These are phyloP conservation scores for Carallia pectinifolia DNA, from an alignment of 345 rosid genomes.

Conservation along the genomic window DNA sequence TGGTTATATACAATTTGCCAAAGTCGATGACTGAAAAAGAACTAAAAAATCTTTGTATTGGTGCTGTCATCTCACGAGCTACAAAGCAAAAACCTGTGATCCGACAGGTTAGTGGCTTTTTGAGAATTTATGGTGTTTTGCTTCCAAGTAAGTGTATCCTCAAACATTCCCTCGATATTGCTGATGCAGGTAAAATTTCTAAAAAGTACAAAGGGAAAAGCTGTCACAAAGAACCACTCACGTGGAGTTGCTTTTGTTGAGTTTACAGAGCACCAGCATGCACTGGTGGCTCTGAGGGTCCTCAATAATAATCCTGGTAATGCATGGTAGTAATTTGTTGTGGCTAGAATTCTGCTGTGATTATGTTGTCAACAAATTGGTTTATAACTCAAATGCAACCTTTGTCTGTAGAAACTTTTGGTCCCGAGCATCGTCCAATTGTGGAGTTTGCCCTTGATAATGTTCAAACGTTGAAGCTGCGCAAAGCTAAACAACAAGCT, in stretches of 20 bases:
- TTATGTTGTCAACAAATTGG: neutral
- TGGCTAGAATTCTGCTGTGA: neutral
- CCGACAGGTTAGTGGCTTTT: conserved; percentile 58
- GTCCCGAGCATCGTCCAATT: conserved; percentile 71
- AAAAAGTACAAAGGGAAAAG: conserved; percentile 62
- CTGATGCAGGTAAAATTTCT: conserved; percentile 69
- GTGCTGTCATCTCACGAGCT: conserved; percentile 84
- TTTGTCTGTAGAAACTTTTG: conserved; percentile 67
- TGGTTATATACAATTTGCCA: conserved; percentile 80
- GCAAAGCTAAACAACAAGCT: conserved; percentile 45
- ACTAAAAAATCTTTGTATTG: conserved; percentile 61
- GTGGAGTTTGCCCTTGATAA: conserved; percentile 84
- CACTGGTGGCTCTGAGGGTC: conserved; percentile 89
- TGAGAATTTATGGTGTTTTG: neutral
- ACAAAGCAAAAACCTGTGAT: conserved; percentile 81
- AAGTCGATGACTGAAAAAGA: conserved; percentile 68
- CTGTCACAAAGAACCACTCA: conserved; percentile 59
- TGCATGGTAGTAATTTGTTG: neutral
- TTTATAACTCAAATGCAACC: conserved; percentile 6
- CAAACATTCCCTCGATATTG: neutral
- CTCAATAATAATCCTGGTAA: conserved; percentile 91
- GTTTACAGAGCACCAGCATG: conserved; percentile 81
- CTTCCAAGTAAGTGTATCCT: neutral
- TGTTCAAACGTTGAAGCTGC: conserved; percentile 68
- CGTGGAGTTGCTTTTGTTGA: conserved; percentile 91